Percentiles rank a stretch among this genome's conserved stretches.
phyloP scores from a whole-genome alignment of 1,284 basidiomycete genomes.

The Pseudozyma pruni region DNA sequence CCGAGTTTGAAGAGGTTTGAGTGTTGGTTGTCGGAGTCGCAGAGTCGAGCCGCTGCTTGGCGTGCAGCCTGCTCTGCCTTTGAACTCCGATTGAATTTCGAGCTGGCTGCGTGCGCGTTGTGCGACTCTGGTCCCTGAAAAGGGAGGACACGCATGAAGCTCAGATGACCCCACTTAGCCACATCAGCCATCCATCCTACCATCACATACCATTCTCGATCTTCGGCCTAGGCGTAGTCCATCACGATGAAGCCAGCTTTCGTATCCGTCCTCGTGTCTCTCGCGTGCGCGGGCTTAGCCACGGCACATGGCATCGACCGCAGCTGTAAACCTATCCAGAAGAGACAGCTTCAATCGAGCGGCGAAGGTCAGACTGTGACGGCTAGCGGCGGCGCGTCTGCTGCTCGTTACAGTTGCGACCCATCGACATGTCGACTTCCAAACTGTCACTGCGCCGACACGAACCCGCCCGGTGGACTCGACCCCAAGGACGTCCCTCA shows the following conservation, averaged over 20 bases:
- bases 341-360: conserved; percentile 32
- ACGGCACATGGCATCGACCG: conserved; percentile 36
- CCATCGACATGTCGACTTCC: conserved; percentile 54
- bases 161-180: no score
- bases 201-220: background rate
- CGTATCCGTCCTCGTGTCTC: conserved; percentile 22
- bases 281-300: conserved; percentile 31
- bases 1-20: no score
- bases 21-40: no score
- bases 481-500: conserved; percentile 52
- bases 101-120: no score
- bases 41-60: no score
- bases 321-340: conserved; percentile 42
- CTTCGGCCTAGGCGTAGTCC: background rate
- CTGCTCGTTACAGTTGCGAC: conserved; percentile 60
- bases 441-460: conserved; percentile 59
- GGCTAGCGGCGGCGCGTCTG: conserved; percentile 48
- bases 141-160: no score
- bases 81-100: no score
- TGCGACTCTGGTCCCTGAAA: no score
- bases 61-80: no score
- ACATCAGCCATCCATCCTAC: no score
- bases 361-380: conserved; percentile 50
- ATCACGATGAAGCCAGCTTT: conserved; percentile 25
- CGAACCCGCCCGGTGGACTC: conserved; percentile 60